These are phyloP conservation scores for Secale cereale DNA, from an alignment of 176 grass and related monocot species.

Conservation along the genomic window DNA sequence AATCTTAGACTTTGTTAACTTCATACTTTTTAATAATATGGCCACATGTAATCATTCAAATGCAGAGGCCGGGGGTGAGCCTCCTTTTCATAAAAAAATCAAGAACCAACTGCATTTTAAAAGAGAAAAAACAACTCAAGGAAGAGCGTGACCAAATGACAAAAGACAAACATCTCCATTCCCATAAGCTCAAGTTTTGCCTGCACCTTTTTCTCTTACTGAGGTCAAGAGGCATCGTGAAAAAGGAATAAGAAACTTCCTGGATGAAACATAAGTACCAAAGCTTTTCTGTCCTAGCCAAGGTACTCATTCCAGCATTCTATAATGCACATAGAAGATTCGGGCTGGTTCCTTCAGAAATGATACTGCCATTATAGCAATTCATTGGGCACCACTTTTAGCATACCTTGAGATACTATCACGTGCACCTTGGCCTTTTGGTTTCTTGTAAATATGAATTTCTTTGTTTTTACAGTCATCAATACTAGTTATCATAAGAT, in stretches of 20 bases:
- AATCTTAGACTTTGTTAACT: too few relatives aligned
- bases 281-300: background rate
- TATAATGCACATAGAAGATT: background rate
- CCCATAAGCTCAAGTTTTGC: background rate
- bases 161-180: background rate
- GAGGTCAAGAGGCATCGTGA: background rate
- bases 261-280: conserved; percentile 1
- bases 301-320: conserved; percentile 3
- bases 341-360: conserved; percentile 1
- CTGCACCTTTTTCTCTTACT: background rate
- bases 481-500: background rate
- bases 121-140: background rate
- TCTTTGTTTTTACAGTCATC: background rate
- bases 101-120: background rate
- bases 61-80: too few relatives aligned
- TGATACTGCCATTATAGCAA: background rate
- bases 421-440: background rate
- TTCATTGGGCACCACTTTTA: background rate
- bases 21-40: too few relatives aligned
- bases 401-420: background rate
- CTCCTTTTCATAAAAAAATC: too few relatives aligned
- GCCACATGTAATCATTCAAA: too few relatives aligned
- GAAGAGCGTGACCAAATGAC: background rate
- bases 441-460: background rate
- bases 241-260: background rate